phyloP scores from a whole-genome alignment of 805 yeast species.

The Metschnikowia gelsemii region DNA sequence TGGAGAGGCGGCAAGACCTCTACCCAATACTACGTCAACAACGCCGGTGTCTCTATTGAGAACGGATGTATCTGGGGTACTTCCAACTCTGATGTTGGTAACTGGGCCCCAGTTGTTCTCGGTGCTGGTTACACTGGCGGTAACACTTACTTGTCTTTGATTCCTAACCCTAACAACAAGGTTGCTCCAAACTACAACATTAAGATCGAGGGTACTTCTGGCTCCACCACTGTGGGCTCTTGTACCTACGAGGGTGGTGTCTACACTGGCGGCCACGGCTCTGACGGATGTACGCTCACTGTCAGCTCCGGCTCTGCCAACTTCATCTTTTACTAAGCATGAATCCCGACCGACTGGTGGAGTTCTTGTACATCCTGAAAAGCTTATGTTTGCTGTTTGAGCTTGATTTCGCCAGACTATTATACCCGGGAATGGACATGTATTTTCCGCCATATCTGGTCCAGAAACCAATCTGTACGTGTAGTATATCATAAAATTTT shows the following conservation, averaged over 20 bases:
- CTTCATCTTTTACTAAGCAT: constrained; percentile 20
- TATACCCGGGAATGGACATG: constrained; percentile 15
- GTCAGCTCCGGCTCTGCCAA: constrained; percentile 20
- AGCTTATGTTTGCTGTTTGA: constrained; percentile 1
- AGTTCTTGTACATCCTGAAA: not conserved
- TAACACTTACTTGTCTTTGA: constrained; percentile 63
- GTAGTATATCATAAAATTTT: constrained; percentile 1
- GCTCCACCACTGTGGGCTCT: constrained; percentile 19
- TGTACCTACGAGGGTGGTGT: constrained; percentile 20
- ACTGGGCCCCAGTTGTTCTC: constrained; percentile 77
- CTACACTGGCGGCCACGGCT: constrained; percentile 21
- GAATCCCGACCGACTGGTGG: not conserved
- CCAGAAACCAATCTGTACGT: constrained; percentile 3
- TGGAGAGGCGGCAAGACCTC: constrained; percentile 68
- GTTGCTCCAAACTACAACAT: constrained; percentile 42
- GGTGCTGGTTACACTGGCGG: constrained; percentile 73
- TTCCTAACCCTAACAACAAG: constrained; percentile 74
- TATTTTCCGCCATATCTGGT: constrained; percentile 1
- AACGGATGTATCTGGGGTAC: constrained; percentile 76
- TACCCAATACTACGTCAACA: constrained; percentile 72
- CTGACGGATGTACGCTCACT: constrained; percentile 24
- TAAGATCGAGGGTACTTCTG: constrained; percentile 35
- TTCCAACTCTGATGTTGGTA: constrained; percentile 59
- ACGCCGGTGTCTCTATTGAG: constrained; percentile 67
- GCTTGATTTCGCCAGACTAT: constrained; percentile 12